Base-by-base conservation (phyloP, 257 asterid genomes). In the Asclepias syriaca region DNA sequence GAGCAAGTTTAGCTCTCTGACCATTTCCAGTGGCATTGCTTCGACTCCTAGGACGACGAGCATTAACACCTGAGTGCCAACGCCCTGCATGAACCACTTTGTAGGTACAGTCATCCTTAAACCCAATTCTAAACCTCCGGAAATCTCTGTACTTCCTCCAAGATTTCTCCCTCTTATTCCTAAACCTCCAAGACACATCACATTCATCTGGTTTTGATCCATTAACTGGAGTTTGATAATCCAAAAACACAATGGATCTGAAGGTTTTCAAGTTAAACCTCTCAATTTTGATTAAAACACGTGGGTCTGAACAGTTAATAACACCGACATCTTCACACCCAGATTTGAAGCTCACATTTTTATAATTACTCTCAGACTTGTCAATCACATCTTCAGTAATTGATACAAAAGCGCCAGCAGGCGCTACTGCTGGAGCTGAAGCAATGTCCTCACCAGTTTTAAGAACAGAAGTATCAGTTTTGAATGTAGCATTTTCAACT, bases 61-160 rank as follows among this genome's bases (percentile, higher is more conserved):
- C 96, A 81, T 92, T 95, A 13, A 86, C 11, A 19, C 99, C 99
- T 0, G 99, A 92, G 81, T 82, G 97, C 98, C 98, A 95, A 6
- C 90, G 85, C 71, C 99, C 95, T 0, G 92, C 89, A 21, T 81
- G 90, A 43, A 79, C 53, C 51, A 95, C 97, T 75, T 83, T 90
- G 71, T 88, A 88, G 39, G 83, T 85, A 74, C 97, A 91, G 70
- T 87, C 95, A 77, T 84, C 91, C 22, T 78, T 86, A 71, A 79
- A 81, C 0, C 98, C 97, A 21, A 95, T 81, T 81, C 34, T 88
- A 78, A 95, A 92, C 77, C 99, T 88, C 77, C 99, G 83, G 53
- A 95, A 95, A 87, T 95, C 99, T 84, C 96, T 84, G 65, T 92
- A 92, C 91, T 77, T 87, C 83, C 98, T 84, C 99, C 97, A 95